Base-by-base conservation (phyloP, 495 filamentous ascomycete species). In the Rhizodiscina lignyota region DNA sequence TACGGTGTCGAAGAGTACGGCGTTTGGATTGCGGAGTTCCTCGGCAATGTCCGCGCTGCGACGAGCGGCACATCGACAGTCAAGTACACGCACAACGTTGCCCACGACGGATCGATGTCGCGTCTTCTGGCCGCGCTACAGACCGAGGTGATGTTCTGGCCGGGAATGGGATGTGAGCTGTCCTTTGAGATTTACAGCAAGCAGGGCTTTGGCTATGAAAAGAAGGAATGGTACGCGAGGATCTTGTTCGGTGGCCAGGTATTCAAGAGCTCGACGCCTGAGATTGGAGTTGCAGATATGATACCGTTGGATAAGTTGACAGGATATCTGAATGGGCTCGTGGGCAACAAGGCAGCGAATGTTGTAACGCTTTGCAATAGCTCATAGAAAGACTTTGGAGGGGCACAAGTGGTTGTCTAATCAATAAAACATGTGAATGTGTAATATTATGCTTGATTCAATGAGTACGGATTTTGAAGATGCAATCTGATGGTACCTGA, bases 91-190 rank as follows among this genome's bases (percentile, higher is more conserved):
- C 75, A 83, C 47, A 77, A 79, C 37, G 53, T 83, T 35, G 77
- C 72, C 13, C 76, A 83, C 43, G 77, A 81, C 42, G 77, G 77
- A 8, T 73, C 67, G 15, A 44, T 83, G 8, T 67, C 67, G 5
- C 52, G 62, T 3, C 40, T 83, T n/a, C 47, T 83, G 18, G 59
- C 61, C 3, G 61, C 79, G n/a, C 48, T 83, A 38, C 76, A 81
- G 47, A 45, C 73, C 3, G 68, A 76, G 24, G 44, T 53, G 26
- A 82, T 81, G 75, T 68, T 79, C 3, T 83, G 77, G 77, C 77
- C 75, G 0, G 77, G 77, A 0, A 77, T 82, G 72, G 77, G 77
- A 1, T 55, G 61, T 5, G 76, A 81, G 49, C 56, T 81, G 4
- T 63, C 78, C 0, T 79, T 83, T 47, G 77, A 83, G 56, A 28